phyloP scores from a whole-genome alignment of 1,284 basidiomycete species.

The Naganishia sp. region DNA sequence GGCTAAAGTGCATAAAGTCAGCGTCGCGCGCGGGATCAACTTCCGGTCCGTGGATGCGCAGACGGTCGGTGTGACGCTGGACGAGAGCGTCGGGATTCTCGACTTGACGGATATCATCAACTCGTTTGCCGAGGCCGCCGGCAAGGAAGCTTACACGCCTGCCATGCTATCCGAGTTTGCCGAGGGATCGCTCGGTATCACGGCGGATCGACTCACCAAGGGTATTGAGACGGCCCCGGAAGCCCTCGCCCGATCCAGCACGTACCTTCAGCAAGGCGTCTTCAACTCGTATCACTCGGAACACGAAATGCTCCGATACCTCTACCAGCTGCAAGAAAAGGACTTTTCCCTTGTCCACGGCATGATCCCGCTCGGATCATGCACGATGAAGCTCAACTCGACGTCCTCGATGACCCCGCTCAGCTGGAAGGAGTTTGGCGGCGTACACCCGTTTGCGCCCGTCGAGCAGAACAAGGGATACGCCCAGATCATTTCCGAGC shows the following conservation, averaged over 20 bases:
- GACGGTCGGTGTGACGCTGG: conserved; percentile 84
- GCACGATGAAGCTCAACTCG: conserved; percentile 96
- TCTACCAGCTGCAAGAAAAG: conserved; percentile 89
- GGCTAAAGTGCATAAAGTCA: conserved; percentile 68
- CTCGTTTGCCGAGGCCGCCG: conserved; percentile 65
- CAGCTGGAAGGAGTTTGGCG: conserved; percentile 87
- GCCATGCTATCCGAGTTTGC: conserved; percentile 51
- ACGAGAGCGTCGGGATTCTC: conserved; percentile 79
- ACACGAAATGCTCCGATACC: conserved; percentile 96
- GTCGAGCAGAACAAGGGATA: conserved; percentile 89
- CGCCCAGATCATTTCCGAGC: conserved; percentile 79
- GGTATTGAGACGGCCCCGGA: conserved; percentile 55
- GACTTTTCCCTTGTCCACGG: conserved; percentile 92
- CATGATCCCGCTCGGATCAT: conserved; percentile 96
- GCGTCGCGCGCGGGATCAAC: conserved; percentile 74
- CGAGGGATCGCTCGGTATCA: conserved; percentile 40
- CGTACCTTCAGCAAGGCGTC: conserved; percentile 80
- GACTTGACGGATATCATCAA: conserved; percentile 79
- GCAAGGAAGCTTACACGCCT: conserved; percentile 48
- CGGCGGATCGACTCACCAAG: conserved; percentile 39
- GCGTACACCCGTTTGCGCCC: conserved; percentile 91
- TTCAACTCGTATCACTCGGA: conserved; percentile 96
- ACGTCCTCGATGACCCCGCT: conserved; percentile 96
- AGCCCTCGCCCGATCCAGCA: conserved; percentile 67
- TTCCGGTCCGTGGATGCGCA: conserved; percentile 75